Base-by-base conservation (phyloP, 331 rosid genomes). In the Telfairia occidentalis region DNA sequence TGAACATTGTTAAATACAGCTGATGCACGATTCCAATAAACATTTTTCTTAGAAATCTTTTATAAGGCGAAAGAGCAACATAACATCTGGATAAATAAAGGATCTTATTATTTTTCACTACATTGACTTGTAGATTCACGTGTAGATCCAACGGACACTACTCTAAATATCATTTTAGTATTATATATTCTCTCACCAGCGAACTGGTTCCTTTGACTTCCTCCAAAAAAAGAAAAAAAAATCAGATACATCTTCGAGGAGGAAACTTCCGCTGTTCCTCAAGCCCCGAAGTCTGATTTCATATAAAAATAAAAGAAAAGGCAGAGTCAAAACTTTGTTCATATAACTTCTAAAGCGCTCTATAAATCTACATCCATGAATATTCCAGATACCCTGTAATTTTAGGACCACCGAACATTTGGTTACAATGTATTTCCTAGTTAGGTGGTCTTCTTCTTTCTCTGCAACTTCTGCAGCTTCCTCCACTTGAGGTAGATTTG, bases 401-500 rank as follows among this genome's bases (percentile, higher is more conserved):
- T 78, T 48, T 77, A 58, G 40, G 66, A 59, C 81, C 60, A 81
- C 30, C 19, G 49, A 74, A 45, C 81, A 50, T 70, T 43, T 13
- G 81, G 65, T 50, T 82, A 71, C 86, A 72, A 43, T 73, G 52
- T 46, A 43, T 40, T 84, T 78, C 85, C 72, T 46, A 64, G 75
- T 88, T 86, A 93, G 70, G 54, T 78, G 82, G 90, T 75, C 87
- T 88, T 91, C 77, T 86, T 93, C 87, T 88, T 93, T 88, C 89
- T 91, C 78, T 88, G 96, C 77, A 61, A 35, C 86, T 89, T 93
- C 82, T 83, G 97, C 80, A 84, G 66, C 87, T 86, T 93, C 88
- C 82, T 89, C 98, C 98, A 88, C 70, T 91, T 93, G 87, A 89
- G 92, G 86, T 86, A 91, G 77, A 91, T 93, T 86, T 93, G 96